A percentile compares a stretch with the other conserved stretches of the same genome.
These are phyloP conservation scores for Isabelozyma heimii DNA, from an alignment of 805 yeast species.

Conservation along the genomic window DNA sequence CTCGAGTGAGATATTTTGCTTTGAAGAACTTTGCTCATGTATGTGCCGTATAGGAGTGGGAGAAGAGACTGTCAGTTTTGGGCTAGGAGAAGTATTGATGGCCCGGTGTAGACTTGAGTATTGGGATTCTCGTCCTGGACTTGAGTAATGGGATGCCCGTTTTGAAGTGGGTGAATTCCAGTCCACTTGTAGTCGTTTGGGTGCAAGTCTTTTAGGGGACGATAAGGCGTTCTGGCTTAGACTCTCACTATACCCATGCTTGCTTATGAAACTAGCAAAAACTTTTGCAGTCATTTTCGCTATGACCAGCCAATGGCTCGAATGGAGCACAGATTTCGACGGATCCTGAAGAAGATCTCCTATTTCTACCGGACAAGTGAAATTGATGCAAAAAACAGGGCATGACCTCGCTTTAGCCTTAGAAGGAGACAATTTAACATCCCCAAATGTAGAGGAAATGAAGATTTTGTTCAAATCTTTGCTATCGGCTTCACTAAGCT, in stretches of 20 bases:
- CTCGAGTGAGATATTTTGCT: not conserved
- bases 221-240: not conserved
- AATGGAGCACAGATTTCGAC: conserved; percentile 22
- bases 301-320: conserved; percentile 19
- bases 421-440: conserved; percentile 14
- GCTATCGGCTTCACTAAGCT: conserved; percentile 6
- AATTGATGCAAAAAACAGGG: conserved; percentile 38
- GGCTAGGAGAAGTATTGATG: not conserved
- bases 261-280: conserved; percentile 16
- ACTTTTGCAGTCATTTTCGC: conserved; percentile 27
- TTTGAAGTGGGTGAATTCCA: too few species aligned
- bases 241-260: not conserved
- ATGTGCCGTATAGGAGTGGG: too few species aligned
- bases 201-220: not conserved
- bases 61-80: too few species aligned
- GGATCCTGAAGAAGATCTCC: conserved; percentile 44
- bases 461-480: conserved; percentile 21
- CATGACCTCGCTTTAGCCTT: conserved; percentile 12
- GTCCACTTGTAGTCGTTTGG: not conserved
- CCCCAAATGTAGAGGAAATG: conserved; percentile 9
- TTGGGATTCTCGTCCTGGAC: too few species aligned
- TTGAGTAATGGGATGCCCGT: too few species aligned
- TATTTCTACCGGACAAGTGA: conserved; percentile 19
- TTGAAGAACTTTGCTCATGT: too few species aligned
- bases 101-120: too few species aligned